Conservation (phyloP, 139 green algal genomes). For the Coelastrella sp. region DNA sequence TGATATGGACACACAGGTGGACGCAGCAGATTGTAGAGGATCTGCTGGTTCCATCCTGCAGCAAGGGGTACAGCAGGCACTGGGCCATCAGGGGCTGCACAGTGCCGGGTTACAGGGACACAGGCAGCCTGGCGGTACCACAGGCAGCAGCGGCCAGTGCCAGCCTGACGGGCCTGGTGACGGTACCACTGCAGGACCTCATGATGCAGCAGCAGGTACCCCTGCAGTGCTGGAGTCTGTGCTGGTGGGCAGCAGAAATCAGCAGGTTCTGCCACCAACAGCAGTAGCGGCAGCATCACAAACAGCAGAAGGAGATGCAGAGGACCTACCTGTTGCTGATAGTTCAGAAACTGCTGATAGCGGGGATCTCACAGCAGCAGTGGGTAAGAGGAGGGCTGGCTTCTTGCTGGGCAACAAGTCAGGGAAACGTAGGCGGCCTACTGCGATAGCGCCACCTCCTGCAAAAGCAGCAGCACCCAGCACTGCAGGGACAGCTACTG, state of each 20-base stretch:
- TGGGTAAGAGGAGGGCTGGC: background rate
- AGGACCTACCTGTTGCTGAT: background rate
- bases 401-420: constrained; percentile 20
- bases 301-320: background rate
- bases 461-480: background rate
- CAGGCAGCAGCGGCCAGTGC: too few species aligned
- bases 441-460: background rate
- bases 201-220: background rate
- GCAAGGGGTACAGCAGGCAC: too few species aligned
- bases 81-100: too few species aligned
- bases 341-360: background rate
- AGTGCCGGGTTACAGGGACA: background rate
- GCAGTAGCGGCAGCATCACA: background rate
- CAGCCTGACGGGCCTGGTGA: too few species aligned
- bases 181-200: too few species aligned
- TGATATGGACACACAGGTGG: background rate
- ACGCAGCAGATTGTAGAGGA: background rate
- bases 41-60: too few species aligned
- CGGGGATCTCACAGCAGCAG: background rate
- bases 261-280: background rate
- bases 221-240: background rate
- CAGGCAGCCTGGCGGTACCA: too few species aligned
- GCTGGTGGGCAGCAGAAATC: background rate
- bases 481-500: background rate
- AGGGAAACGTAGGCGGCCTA: constrained; percentile 27